Base-by-base conservation (phyloP, 2,329 filamentous ascomycete genomes). In the Byssochlamys sp. region DNA sequence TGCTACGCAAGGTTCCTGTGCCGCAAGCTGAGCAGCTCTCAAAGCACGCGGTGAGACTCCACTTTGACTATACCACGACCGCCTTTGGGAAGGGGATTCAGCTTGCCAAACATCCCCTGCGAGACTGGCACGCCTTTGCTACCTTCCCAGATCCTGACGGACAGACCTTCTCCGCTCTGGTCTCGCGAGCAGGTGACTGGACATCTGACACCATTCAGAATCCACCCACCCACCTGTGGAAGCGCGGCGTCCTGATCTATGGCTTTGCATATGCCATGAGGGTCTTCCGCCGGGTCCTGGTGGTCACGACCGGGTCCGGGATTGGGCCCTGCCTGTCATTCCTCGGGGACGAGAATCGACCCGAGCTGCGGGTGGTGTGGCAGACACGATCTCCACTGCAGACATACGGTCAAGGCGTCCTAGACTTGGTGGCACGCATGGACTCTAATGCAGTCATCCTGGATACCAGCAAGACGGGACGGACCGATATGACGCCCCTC, bases 171-270 rank as follows among this genome's bases (percentile, higher is more conserved):
- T 89, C 85, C 0, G 76, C 88, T 29, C 75, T 91, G 29, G 79
- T 91, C 28, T 89, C 86, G 56, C 86, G 85, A 62, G 87, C 86
- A 2, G 88, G 88, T 25, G 87, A 91, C 73, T 91, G 88, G 87
- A 91, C 88, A 0, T 75, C 75, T 26, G 75, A 78, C 31, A 80
- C 82, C 57, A 89, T 91, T 71, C 73, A 78, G 53, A 77, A 80
- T 53, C 83, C 83, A 1, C 86, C 86, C 1, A 79, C 74, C 0
- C 73, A 80, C 54, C 73, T 90, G 52, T 91, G 85, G 84, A 82
- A 86, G 4, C 82, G 86, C 51, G 87, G 87, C 9, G 77, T 85
- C 0, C 85, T 87, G 1, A 80, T 84, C 2, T 84, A 81, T 59
- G 87, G 87, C 48, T 84, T 90, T 33, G 80, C 88, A 65, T 83